These are phyloP conservation scores for Fraxinus pennsylvanica DNA, from an alignment of 257 asterid genomes.

Conservation along the genomic window DNA sequence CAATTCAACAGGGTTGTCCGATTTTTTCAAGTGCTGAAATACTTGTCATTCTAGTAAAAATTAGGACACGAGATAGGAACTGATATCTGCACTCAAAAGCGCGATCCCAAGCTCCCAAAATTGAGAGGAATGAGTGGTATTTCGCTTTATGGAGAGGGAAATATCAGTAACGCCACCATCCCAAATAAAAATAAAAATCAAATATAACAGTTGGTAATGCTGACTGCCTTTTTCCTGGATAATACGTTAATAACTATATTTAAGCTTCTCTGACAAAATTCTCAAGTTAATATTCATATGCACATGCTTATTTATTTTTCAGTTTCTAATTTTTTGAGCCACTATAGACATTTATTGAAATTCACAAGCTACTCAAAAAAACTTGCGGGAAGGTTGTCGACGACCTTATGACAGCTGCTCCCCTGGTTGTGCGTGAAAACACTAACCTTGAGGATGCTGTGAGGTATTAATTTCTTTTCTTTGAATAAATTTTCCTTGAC, in stretches of 20 bases:
- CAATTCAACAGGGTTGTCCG: too few species aligned
- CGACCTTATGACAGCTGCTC: constrained; percentile 75
- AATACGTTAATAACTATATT: neutral
- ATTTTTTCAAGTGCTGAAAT: too few species aligned
- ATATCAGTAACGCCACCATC: neutral
- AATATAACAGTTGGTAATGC: neutral
- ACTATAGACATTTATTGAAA: constrained; percentile 71
- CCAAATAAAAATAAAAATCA: too few species aligned
- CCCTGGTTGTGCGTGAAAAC: constrained; percentile 67
- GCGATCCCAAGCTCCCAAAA: neutral
- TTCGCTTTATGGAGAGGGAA: neutral
- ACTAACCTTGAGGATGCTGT: constrained; percentile 90
- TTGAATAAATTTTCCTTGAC: neutral
- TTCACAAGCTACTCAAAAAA: constrained; percentile 75
- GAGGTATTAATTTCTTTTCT: constrained; percentile 45
- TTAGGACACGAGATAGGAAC: too few species aligned
- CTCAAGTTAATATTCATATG: neutral
- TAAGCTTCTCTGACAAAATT: neutral
- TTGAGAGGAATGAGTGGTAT: neutral
- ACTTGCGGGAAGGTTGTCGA: constrained; percentile 88
- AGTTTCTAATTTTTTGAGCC: constrained; percentile 24
- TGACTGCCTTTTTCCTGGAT: neutral
- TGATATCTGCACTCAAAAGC: too few species aligned
- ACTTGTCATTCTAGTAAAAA: too few species aligned
- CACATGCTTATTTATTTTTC: neutral